A percentile compares a stretch with the other conserved stretches of the same genome.
These are phyloP conservation scores for Kalanchoe fedtschenkoi DNA, from an alignment of 164 flowering plant species.

Conservation along the genomic window DNA sequence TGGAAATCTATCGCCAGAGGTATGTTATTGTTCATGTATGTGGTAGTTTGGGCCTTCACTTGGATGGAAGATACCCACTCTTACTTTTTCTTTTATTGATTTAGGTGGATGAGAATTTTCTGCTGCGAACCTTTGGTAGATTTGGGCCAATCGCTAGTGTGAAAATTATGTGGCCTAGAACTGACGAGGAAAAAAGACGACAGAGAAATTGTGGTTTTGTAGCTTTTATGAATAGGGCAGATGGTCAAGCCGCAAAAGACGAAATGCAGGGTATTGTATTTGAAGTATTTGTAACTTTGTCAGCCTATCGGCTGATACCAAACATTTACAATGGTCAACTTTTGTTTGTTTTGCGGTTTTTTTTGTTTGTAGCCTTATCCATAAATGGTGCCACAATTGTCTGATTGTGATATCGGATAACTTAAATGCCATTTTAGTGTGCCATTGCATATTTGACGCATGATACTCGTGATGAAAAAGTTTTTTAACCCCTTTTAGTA, in stretches of 20 bases:
- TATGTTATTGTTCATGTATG: slow-evolving; percentile 9
- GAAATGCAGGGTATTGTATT: slow-evolving; percentile 93
- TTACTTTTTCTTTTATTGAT: slow-evolving; percentile 1
- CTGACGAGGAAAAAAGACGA: slow-evolving; percentile 89
- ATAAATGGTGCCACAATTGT: too few species aligned
- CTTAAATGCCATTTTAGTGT: neutral
- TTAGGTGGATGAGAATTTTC: slow-evolving; percentile 98
- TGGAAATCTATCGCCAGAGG: slow-evolving; percentile 97
- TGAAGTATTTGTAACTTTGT: neutral
- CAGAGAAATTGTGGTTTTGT: slow-evolving; percentile 99
- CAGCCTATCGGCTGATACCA: too few species aligned
- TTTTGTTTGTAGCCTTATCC: neutral
- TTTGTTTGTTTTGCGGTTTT: neutral
- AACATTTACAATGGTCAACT: too few species aligned
- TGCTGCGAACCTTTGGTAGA: slow-evolving; percentile 92
- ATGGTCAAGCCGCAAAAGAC: slow-evolving; percentile 99
- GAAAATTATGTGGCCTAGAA: slow-evolving; percentile 99
- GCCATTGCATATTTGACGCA: neutral
- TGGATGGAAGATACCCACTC: neutral
- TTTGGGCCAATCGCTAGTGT: slow-evolving; percentile 99
- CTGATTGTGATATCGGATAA: neutral
- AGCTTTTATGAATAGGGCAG: slow-evolving; percentile 96
- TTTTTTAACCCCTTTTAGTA: neutral
- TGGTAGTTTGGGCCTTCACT: slow-evolving; percentile 3
- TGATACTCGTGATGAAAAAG: neutral